These are phyloP conservation scores for Clarireedia hainanense DNA, from an alignment of 2,329 filamentous ascomycete species.

Conservation along the genomic window DNA sequence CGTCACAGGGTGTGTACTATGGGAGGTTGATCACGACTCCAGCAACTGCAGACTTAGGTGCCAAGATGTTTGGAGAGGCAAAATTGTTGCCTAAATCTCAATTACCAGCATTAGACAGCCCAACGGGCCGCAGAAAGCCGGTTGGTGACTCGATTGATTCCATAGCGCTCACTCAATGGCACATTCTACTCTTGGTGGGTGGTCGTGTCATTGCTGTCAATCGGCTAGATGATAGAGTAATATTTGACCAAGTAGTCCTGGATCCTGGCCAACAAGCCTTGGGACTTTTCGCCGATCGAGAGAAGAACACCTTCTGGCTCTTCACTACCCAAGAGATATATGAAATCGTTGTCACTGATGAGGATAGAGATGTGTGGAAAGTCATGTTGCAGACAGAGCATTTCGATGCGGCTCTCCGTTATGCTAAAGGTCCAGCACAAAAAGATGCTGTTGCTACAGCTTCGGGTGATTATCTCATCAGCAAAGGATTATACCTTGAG, in stretches of 20 bases:
- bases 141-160: slow-evolving; percentile 68
- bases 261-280: slow-evolving; percentile 71
- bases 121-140: slow-evolving; percentile 55
- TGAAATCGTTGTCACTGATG: slow-evolving; percentile 83
- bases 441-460: slow-evolving; percentile 88
- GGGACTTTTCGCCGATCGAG: slow-evolving; percentile 80
- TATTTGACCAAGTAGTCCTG: slow-evolving; percentile 82
- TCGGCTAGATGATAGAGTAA: slow-evolving; percentile 72
- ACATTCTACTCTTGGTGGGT: slow-evolving; percentile 77
- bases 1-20: slow-evolving; percentile 77
- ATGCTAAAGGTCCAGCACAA: slow-evolving; percentile 71
- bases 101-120: slow-evolving; percentile 59
- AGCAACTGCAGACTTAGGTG: slow-evolving; percentile 56
- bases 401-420: slow-evolving; percentile 80
- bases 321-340: slow-evolving; percentile 89
- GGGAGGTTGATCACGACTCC: slow-evolving; percentile 65
- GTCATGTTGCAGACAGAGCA: slow-evolving; percentile 82
- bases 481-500: slow-evolving; percentile 73
- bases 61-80: slow-evolving; percentile 68
- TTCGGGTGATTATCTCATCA: slow-evolving; percentile 80
- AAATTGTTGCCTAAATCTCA: slow-evolving; percentile 69
- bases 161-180: slow-evolving; percentile 86
- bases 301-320: slow-evolving; percentile 96
- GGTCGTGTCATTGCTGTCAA: slow-evolving; percentile 79
- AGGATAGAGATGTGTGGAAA: slow-evolving; percentile 89